phyloP scores from a whole-genome alignment of 176 grass and related monocot species.

The Tillandsia leiboldiana region DNA sequence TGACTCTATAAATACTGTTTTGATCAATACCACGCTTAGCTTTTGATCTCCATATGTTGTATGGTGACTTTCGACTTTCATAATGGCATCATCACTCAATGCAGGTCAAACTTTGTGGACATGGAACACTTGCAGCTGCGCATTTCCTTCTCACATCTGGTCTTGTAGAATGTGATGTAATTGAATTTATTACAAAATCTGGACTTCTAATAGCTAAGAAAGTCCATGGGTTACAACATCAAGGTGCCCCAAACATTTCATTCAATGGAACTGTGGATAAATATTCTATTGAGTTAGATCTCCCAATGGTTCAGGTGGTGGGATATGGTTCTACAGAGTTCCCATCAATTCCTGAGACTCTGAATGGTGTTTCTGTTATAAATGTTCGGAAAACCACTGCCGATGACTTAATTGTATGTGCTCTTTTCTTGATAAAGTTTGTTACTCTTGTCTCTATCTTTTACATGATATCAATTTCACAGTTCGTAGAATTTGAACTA shows the following conservation, averaged over 20 bases:
- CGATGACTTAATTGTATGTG: slow-evolving; percentile 41
- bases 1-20: neutral
- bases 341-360: slow-evolving; percentile 40
- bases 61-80: neutral
- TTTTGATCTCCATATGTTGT: neutral
- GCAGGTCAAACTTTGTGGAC: slow-evolving; percentile 43
- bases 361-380: slow-evolving; percentile 39
- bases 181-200: slow-evolving; percentile 58
- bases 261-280: slow-evolving; percentile 14
- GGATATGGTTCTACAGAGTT: slow-evolving; percentile 22
- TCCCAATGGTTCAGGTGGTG: slow-evolving; percentile 43
- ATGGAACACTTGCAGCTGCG: slow-evolving; percentile 56
- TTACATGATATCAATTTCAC: neutral
- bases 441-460: neutral
- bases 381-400: slow-evolving; percentile 41
- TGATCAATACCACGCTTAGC: neutral
- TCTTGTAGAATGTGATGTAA: slow-evolving; percentile 18
- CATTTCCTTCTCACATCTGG: slow-evolving; percentile 46
- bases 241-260: slow-evolving; percentile 1
- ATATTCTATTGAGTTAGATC: slow-evolving; percentile 53
- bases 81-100: neutral
- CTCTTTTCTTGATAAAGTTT: slow-evolving; percentile 5
- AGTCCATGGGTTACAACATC: slow-evolving; percentile 9
- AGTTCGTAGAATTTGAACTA: neutral
- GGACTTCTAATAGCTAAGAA: slow-evolving; percentile 49